These are phyloP conservation scores for Ascochyta clinopodiicola DNA, from an alignment of 2,329 filamentous ascomycete genomes.

Conservation along the genomic window DNA sequence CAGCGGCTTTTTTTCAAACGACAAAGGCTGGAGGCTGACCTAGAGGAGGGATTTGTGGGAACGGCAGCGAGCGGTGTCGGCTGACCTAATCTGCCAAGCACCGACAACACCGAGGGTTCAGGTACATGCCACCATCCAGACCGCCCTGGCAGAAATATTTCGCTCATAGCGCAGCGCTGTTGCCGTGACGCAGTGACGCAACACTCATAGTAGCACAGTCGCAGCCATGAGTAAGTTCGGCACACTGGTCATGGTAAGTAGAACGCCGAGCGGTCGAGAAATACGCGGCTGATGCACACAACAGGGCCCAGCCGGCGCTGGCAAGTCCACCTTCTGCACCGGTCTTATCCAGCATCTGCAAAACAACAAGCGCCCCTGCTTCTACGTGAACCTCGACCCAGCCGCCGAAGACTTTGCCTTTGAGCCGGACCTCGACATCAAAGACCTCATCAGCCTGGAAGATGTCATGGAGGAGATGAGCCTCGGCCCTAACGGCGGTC, in stretches of 20 bases:
- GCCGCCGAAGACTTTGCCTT: conserved; percentile 93
- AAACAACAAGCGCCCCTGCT: conserved; percentile 88
- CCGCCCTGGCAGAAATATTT: conserved; percentile 16
- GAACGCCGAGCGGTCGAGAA: too few relatives aligned
- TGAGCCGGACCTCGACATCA: conserved; percentile 91
- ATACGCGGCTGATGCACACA: not conserved
- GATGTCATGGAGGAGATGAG: conserved; percentile 97
- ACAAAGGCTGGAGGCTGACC: too few relatives aligned
- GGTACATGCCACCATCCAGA: not conserved
- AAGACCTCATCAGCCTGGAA: conserved; percentile 88
- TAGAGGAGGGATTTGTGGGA: too few relatives aligned
- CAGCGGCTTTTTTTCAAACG: too few relatives aligned
- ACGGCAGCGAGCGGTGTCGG: too few relatives aligned
- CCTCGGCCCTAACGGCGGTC: conserved; percentile 86
- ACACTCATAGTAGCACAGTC: not conserved
- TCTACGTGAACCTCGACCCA: conserved; percentile 98
- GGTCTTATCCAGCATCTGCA: conserved; percentile 91
- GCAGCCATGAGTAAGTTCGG: conserved; percentile 88
- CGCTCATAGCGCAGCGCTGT: not conserved
- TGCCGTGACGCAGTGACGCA: conserved; percentile 18
- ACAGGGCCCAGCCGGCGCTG: conserved; percentile 84
- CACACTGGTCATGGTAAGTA: conserved; percentile 79
- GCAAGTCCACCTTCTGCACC: conserved; percentile 97
- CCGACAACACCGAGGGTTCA: too few relatives aligned
- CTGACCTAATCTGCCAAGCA: too few relatives aligned